Evolutionary conservation across 2,329 filamentous ascomycete genomes (phyloP).

Genomic region (Colletotrichum musicola): DNA sequence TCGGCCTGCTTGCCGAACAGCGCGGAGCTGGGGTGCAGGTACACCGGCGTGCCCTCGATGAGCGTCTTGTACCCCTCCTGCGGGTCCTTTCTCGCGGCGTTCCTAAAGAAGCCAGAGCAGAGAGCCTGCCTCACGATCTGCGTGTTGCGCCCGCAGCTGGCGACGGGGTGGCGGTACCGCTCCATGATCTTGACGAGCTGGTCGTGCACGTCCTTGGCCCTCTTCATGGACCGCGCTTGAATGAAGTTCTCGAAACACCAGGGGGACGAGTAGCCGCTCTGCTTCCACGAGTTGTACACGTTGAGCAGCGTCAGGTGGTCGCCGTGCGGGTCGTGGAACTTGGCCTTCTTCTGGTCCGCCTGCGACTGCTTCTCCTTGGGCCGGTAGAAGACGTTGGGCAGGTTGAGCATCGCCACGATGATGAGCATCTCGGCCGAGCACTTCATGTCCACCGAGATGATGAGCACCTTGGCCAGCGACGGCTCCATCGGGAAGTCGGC

Average conservation of each 20-base stretch:
- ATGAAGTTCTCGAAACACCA: conserved; percentile 99
- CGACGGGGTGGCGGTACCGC: conserved; percentile 84
- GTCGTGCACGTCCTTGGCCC: conserved; percentile 91
- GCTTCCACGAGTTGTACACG: conserved; percentile 98
- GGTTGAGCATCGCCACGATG: conserved; percentile 94
- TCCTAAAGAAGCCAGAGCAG: conserved; percentile 95
- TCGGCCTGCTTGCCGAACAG: conserved; percentile 96
- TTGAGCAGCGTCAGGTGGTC: conserved; percentile 96
- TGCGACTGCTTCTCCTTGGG: conserved; percentile 97
- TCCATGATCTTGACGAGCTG: conserved; percentile 96
- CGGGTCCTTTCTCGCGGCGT: conserved; percentile 93
- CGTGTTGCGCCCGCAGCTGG: conserved; percentile 89
- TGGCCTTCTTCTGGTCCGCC: conserved; percentile 96
- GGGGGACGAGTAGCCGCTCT: conserved; percentile 81
- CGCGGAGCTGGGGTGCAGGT: conserved; percentile 91
- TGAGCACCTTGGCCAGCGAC: conserved; percentile 88
- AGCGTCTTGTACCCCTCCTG: conserved; percentile 98
- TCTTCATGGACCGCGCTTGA: conserved; percentile 87
- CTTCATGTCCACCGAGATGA: conserved; percentile 85
- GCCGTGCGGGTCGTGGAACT: conserved; percentile 95
- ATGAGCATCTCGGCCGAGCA: conserved; percentile 95
- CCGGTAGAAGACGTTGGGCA: conserved; percentile 90
- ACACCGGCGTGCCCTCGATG: conserved; percentile 94
- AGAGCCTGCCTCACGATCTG: conserved; percentile 89
- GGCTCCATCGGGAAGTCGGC: conserved; percentile 99